Percentiles rank a stretch among this genome's conserved stretches.
These are phyloP conservation scores for Calcarisporium arbuscula DNA, from an alignment of 2,329 filamentous ascomycete species.

Conservation along the genomic window DNA sequence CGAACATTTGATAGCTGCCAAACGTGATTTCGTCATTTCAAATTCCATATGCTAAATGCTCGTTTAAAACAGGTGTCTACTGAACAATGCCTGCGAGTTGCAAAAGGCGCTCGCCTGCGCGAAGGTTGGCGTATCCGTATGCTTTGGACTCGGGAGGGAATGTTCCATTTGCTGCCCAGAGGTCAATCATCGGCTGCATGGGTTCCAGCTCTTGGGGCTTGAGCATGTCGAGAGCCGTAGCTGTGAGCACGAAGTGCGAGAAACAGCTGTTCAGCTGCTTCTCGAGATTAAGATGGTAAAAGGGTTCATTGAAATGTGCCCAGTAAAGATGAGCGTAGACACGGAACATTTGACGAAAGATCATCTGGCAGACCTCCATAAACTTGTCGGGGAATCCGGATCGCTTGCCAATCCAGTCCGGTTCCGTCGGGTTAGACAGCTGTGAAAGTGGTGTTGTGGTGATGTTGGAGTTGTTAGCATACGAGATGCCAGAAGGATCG, in stretches of 20 bases:
- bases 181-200: conserved; percentile 88
- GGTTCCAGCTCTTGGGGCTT: conserved; percentile 88
- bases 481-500: conserved; percentile 65
- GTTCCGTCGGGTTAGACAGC: conserved; percentile 54
- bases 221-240: conserved; percentile 75
- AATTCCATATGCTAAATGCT: background rate
- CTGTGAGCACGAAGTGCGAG: conserved; percentile 75
- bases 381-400: conserved; percentile 91
- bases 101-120: conserved; percentile 52
- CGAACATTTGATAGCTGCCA: conserved; percentile 3
- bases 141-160: conserved; percentile 71
- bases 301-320: conserved; percentile 81
- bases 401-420: conserved; percentile 81
- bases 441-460: conserved; percentile 55
- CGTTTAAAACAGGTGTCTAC: conserved; percentile 11
- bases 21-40: conserved; percentile 1
- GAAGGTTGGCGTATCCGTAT: conserved; percentile 58
- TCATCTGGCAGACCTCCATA: conserved; percentile 81
- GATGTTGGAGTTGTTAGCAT: conserved; percentile 55
- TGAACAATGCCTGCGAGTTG: conserved; percentile 34
- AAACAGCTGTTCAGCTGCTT: conserved; percentile 85
- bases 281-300: conserved; percentile 75
- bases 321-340: conserved; percentile 98
- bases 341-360: conserved; percentile 97
- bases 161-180: conserved; percentile 84